These are phyloP conservation scores for Tricholomella constricta DNA, from an alignment of 768 basidiomycete genomes.

Conservation along the genomic window DNA sequence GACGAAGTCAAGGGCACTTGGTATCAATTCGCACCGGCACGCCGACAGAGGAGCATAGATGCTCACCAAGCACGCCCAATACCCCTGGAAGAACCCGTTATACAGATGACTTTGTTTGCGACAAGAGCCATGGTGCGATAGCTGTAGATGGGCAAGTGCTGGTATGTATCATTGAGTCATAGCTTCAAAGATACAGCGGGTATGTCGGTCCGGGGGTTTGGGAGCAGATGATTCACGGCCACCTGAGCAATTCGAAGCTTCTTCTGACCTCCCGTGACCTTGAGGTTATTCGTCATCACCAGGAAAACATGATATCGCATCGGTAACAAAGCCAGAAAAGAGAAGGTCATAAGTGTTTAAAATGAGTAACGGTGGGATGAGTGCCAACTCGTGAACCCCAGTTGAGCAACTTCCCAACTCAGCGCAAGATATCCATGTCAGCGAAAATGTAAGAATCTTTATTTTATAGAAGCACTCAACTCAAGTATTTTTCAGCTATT, in stretches of 20 bases:
- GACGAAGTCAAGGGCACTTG: constrained; percentile 59
- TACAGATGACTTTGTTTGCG: constrained; percentile 60
- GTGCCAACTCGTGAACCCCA: not conserved
- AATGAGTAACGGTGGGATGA: not conserved
- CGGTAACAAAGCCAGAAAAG: not conserved
- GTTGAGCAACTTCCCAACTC: not conserved
- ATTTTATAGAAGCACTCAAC: not conserved
- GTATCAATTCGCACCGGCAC: not conserved
- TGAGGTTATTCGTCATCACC: not conserved
- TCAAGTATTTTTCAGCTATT: constrained; percentile 42
- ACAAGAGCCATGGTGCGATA: constrained; percentile 41
- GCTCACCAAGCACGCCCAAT: constrained; percentile 67
- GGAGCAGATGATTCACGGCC: not conserved
- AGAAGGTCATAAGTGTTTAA: not conserved
- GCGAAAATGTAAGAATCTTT: constrained; percentile 54
- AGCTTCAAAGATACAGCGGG: not conserved
- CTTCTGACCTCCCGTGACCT: not conserved
- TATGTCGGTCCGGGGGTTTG: not conserved
- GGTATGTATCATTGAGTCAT: not conserved
- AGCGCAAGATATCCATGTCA: constrained; percentile 29
- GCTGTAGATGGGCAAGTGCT: not conserved
- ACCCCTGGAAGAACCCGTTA: constrained; percentile 75
- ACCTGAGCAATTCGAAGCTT: no score
- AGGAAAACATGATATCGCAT: not conserved
- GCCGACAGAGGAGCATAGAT: not conserved